Percentiles rank a stretch among this genome's conserved stretches.
These are phyloP conservation scores for Leptodontidium sp. DNA, from an alignment of 2,329 filamentous ascomycete genomes.

Conservation along the genomic window DNA sequence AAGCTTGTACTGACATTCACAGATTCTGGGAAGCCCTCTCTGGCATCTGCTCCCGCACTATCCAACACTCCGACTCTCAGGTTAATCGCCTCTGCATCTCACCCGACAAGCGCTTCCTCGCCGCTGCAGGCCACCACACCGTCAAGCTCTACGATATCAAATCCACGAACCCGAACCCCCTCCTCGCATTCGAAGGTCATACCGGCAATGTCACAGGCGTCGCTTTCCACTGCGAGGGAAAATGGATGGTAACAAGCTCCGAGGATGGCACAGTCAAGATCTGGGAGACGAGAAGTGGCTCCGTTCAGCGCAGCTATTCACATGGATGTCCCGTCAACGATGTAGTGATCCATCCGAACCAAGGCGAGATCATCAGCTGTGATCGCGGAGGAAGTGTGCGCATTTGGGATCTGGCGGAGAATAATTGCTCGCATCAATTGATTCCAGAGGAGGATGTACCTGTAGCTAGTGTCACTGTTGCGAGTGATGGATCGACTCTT, in stretches of 20 bases:
- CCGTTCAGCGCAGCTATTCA: conserved; percentile 88
- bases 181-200: conserved; percentile 95
- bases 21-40: conserved; percentile 99
- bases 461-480: conserved; percentile 93
- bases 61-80: conserved; percentile 97
- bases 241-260: conserved; percentile 99
- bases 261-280: conserved; percentile 75
- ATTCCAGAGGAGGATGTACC: conserved; percentile 96
- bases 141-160: conserved; percentile 99
- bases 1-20: conserved; percentile 31
- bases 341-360: conserved; percentile 99
- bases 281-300: conserved; percentile 47
- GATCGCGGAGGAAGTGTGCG: conserved; percentile 91
- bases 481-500: conserved; percentile 89
- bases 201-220: conserved; percentile 96
- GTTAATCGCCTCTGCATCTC: conserved; percentile 99
- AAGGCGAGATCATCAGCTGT: conserved; percentile 97
- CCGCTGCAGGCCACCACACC: conserved; percentile 77
- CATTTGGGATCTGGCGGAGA: conserved; percentile 96
- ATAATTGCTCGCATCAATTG: conserved; percentile 94
- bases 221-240: conserved; percentile 97
- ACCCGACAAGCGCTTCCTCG: conserved; percentile 93
- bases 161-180: conserved; percentile 92
- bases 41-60: conserved; percentile 96
- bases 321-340: conserved; percentile 93